Evolutionary conservation across 257 asterid genomes (phyloP).

Genomic region (Solanum raphanifolium): DNA sequence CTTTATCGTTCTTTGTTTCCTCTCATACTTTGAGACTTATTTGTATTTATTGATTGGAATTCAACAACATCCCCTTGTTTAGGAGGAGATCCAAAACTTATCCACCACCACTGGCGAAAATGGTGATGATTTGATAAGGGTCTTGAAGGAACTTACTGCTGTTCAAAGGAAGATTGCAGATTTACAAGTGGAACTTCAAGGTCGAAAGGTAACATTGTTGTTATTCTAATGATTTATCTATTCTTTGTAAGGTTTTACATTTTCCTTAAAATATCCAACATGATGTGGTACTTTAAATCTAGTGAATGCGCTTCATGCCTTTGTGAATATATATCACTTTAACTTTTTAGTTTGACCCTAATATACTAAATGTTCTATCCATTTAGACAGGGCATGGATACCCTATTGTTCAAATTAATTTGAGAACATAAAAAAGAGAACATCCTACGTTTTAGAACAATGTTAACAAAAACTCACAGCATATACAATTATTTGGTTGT

Average conservation of each 20-base stretch:
- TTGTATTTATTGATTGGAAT: neutral
- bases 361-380: neutral
- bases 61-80: constrained; percentile 10
- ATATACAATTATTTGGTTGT: neutral
- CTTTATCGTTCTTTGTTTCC: neutral
- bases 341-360: neutral
- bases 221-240: neutral
- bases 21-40: neutral
- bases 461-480: neutral
- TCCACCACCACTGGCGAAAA: constrained; percentile 46
- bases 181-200: constrained; percentile 98
- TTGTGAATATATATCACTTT: neutral
- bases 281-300: neutral
- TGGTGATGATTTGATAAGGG: constrained; percentile 81
- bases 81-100: constrained; percentile 72
- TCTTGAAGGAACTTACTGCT: constrained; percentile 76
- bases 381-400: neutral
- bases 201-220: constrained; percentile 63
- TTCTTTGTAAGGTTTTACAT: neutral
- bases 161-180: constrained; percentile 91
- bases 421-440: neutral
- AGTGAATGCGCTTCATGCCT: neutral
- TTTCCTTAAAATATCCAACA: neutral
- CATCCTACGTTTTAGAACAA: neutral
- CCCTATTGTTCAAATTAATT: neutral